These are phyloP conservation scores for Ambrosia trifida DNA, from an alignment of 129 eudicot genomes.

Conservation along the genomic window DNA sequence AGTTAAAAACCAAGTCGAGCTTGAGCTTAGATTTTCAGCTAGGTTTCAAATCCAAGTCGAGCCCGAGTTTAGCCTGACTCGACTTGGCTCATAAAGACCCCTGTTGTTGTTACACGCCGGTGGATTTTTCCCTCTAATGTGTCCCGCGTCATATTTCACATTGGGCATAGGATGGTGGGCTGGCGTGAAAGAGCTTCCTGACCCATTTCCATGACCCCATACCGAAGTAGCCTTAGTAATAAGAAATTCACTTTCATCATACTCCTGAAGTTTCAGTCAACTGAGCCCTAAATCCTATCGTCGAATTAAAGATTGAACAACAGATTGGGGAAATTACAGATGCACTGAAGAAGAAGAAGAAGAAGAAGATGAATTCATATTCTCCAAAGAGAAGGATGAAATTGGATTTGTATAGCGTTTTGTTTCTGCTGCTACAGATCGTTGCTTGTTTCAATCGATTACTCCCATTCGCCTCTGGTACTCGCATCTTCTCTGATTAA, in stretches of 20 bases:
- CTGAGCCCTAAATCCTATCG: slow-evolving; percentile 27
- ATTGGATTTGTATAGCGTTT: slow-evolving; percentile 29
- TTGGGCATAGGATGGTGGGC: too few relatives aligned
- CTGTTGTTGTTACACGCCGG: too few relatives aligned
- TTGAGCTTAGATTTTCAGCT: too few relatives aligned
- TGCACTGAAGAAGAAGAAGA: not conserved
- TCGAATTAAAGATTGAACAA: slow-evolving; percentile 9
- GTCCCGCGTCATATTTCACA: too few relatives aligned
- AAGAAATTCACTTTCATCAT: slow-evolving; percentile 14
- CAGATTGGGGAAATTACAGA: slow-evolving; percentile 15
- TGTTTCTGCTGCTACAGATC: slow-evolving; percentile 44
- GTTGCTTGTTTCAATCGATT: slow-evolving; percentile 37
- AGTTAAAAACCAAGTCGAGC: too few relatives aligned
- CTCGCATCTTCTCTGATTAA: not conserved
- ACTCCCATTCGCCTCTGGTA: slow-evolving; percentile 49
- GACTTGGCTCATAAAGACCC: too few relatives aligned
- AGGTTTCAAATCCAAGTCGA: too few relatives aligned
- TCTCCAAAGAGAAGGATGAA: slow-evolving; percentile 26
- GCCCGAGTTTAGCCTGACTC: too few relatives aligned
- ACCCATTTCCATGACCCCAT: too few relatives aligned
- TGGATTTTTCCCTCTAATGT: too few relatives aligned
- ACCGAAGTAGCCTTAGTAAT: too few relatives aligned
- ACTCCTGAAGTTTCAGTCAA: slow-evolving; percentile 15
- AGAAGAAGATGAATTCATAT: slow-evolving; percentile 5
- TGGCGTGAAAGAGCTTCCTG: too few relatives aligned